A percentile compares a stretch with the other conserved stretches of the same genome.
phyloP scores from a whole-genome alignment of 2,329 filamentous ascomycete species.

The Colletotrichum tofieldiae region DNA sequence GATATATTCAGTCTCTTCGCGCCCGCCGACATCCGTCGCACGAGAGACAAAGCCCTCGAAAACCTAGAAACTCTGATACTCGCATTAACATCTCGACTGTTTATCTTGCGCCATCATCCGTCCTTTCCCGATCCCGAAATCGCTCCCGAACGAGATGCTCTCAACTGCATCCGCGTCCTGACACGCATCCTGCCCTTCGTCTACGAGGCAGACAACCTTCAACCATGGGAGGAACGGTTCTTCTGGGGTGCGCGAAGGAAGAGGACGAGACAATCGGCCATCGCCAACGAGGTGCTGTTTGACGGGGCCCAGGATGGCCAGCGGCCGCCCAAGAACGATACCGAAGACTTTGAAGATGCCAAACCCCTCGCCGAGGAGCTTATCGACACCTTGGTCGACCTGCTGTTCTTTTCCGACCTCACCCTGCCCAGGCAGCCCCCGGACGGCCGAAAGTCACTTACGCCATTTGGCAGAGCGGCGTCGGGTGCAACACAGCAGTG shows the following conservation, averaged over 20 bases:
- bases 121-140: conserved; percentile 91
- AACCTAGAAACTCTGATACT: conserved; percentile 93
- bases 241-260: conserved; percentile 88
- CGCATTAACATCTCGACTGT: conserved; percentile 86
- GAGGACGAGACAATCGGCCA: conserved; percentile 76
- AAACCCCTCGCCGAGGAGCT: conserved; percentile 94
- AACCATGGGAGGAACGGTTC: conserved; percentile 91
- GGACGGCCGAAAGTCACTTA: conserved; percentile 88
- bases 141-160: conserved; percentile 87
- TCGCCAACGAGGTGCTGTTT: conserved; percentile 85
- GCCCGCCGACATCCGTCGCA: conserved; percentile 88
- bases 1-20: conserved; percentile 98
- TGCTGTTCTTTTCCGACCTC: conserved; percentile 93
- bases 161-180: conserved; percentile 94
- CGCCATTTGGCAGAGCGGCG: conserved; percentile 97
- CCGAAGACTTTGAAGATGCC: conserved; percentile 82
- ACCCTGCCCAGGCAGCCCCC: conserved; percentile 82
- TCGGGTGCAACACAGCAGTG: conserved; percentile 92
- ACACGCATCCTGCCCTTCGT: conserved; percentile 92
- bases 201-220: conserved; percentile 89
- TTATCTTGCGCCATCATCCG: conserved; percentile 87
- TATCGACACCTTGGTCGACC: conserved; percentile 88
- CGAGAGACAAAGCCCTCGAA: conserved; percentile 85
- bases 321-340: conserved; percentile 59
- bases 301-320: conserved; percentile 75